Base-by-base conservation (phyloP, 306 rosid genomes). In the Cucumis melo region DNA sequence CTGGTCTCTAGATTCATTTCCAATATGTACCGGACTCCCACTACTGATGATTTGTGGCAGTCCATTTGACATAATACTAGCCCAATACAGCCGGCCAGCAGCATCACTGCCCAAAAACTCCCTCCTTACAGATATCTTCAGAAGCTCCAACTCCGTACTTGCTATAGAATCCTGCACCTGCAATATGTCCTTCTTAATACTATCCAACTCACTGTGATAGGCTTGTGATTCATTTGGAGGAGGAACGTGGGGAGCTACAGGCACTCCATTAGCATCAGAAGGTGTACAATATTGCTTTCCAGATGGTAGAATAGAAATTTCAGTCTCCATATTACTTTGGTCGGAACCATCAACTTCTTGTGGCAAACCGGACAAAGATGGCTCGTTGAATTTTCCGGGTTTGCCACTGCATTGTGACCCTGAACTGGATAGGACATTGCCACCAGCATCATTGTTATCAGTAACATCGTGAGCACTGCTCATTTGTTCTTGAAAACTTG, bases 41-140 rank as follows among this genome's bases (percentile, higher is more conserved):
- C 90, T 93, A 71, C 87, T 96, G 81, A 89, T 79, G 77, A 92
- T 82, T 54, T 83, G 80, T 13, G 90, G 79, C 64, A 62, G 84
- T 81, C 92, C 91, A 14, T 84, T 73, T 4, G 84, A 84, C 61
- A 81, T 80, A 64, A 82, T 83, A 10, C 90, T 86, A 87, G 90
- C 87, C 98, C 98, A 95, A 81, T 92, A 92, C 78, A 90, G 72
- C 64, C 92, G 80, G 81, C 97, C 93, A 60, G 82, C 77, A 59
- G 91, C 89, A 83, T 95, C 99, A 74, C 59, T 80, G 36, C 99
- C 99, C 84, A 95, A 73, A 82, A 87, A 89, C 77, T 95, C 99
- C 83, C 92, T 88, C 41, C 98, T 91, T 59, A 87, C 84, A 57
- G 91, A 89, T 21, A 90, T 82, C 91, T 82, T 95, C 51, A 80